Evolutionary conservation across 2,329 filamentous ascomycete species (phyloP).

Genomic region (Fusarium palustre): DNA sequence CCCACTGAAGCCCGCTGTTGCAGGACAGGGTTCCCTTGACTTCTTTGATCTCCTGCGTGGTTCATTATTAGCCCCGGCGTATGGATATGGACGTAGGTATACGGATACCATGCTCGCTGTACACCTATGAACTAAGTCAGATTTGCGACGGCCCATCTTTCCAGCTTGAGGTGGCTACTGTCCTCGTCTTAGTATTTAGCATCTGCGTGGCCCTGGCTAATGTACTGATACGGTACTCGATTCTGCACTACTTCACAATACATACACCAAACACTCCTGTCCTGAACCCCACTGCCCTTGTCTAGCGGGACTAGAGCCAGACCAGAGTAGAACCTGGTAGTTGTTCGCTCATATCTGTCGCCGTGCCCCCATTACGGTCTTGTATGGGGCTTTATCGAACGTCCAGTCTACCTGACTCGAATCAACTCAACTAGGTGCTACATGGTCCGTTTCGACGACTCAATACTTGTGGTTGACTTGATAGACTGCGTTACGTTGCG

Average conservation of each 20-base stretch:
- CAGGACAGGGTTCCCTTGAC: slow-evolving; percentile 41
- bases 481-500: neutral
- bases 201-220: slow-evolving; percentile 36
- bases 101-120: slow-evolving; percentile 36
- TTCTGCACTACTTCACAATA: slow-evolving; percentile 17
- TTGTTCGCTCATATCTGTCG: slow-evolving; percentile 37
- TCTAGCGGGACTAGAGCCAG: slow-evolving; percentile 28
- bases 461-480: slow-evolving; percentile 11
- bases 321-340: slow-evolving; percentile 17
- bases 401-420: slow-evolving; percentile 33
- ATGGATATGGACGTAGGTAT: slow-evolving; percentile 12
- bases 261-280: slow-evolving; percentile 20
- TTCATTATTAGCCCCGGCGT: slow-evolving; percentile 42
- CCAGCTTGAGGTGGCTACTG: slow-evolving; percentile 7
- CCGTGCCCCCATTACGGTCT: slow-evolving; percentile 21
- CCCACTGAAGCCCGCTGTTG: slow-evolving; percentile 44
- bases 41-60: slow-evolving; percentile 44
- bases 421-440: slow-evolving; percentile 24
- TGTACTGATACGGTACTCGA: slow-evolving; percentile 3
- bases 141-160: slow-evolving; percentile 40
- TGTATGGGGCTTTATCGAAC: slow-evolving; percentile 20
- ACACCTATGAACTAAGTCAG: slow-evolving; percentile 45
- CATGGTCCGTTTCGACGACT: slow-evolving; percentile 21
- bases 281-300: slow-evolving; percentile 34
- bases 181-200: slow-evolving; percentile 34